Evolutionary conservation across 163 green algal genomes (phyloP).

Genomic region (Chlorella variabilis): DNA sequence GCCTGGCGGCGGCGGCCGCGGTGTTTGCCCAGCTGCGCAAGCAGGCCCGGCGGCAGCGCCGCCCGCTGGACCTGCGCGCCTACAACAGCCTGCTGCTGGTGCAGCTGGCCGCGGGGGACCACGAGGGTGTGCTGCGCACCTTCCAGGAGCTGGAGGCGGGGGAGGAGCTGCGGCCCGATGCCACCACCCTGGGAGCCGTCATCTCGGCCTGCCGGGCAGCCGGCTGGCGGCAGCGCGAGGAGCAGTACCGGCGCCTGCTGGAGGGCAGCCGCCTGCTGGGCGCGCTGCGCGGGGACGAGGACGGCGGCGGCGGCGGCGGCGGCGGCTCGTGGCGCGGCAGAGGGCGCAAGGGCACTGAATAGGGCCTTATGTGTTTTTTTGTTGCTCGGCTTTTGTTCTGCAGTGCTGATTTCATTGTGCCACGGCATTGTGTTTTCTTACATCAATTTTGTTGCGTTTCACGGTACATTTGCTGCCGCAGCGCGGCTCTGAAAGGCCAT

Average conservation of each 20-base stretch:
- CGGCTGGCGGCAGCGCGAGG: background rate
- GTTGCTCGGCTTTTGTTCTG: too few relatives aligned
- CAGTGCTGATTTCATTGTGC: too few relatives aligned
- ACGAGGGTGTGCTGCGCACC: constrained; percentile 17
- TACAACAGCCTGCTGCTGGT: constrained; percentile 43
- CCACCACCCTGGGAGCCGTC: constrained; percentile 1
- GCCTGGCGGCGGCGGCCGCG: background rate
- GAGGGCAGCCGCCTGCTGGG: constrained; percentile 31
- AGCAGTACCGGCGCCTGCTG: constrained; percentile 14
- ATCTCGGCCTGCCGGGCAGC: constrained; percentile 12
- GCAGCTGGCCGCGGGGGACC: constrained; percentile 31
- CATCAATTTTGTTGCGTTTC: too few relatives aligned
- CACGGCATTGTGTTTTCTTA: too few relatives aligned
- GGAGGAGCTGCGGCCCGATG: constrained; percentile 5
- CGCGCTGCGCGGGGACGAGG: background rate
- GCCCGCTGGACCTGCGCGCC: constrained; percentile 9
- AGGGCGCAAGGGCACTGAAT: background rate
- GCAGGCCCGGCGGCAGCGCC: background rate
- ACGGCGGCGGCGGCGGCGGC: background rate
- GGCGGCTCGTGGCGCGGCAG: too few relatives aligned
- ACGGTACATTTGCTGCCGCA: too few relatives aligned
- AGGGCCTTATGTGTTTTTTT: too few relatives aligned
- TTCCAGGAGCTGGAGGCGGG: constrained; percentile 25
- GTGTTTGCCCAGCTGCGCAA: constrained; percentile 1
- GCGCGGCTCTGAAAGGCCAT: too few relatives aligned